Percentiles rank a stretch among this genome's conserved stretches.
Conservation (phyloP, 306 rosid genomes). For the Leucaena leucocephala region DNA sequence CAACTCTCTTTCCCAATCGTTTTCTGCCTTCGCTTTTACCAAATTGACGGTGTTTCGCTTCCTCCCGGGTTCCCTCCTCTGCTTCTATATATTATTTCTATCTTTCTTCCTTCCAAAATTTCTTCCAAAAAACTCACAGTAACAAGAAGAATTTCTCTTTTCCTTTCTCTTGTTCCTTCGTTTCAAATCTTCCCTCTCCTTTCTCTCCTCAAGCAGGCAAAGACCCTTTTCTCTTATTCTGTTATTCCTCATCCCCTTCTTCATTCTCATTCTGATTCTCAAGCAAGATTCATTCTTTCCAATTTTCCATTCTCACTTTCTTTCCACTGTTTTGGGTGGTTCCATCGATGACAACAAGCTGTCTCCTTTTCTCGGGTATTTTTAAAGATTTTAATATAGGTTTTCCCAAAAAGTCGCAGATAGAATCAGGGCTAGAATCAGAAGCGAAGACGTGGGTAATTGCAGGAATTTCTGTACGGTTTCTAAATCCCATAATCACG, state of each 20-base stretch:
- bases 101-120: slow-evolving; percentile 23
- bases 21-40: slow-evolving; percentile 37
- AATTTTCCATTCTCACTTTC: slow-evolving; percentile 32
- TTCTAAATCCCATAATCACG: slow-evolving; percentile 74
- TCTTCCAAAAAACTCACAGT: neutral
- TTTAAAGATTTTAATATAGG: slow-evolving; percentile 56
- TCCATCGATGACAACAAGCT: neutral
- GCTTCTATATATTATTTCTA: slow-evolving; percentile 34
- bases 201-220: slow-evolving; percentile 32
- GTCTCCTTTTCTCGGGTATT: neutral
- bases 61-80: neutral
- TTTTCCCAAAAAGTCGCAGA: slow-evolving; percentile 73
- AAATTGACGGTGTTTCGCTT: slow-evolving; percentile 30
- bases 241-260: slow-evolving; percentile 52
- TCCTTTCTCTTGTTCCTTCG: slow-evolving; percentile 25
- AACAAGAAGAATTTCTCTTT: neutral
- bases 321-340: slow-evolving; percentile 10
- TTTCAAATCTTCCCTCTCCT: slow-evolving; percentile 40
- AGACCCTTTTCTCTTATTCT: slow-evolving; percentile 74
- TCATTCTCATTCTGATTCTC: slow-evolving; percentile 37
- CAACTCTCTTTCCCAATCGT: slow-evolving; percentile 35
- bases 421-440: slow-evolving; percentile 61
- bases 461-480: slow-evolving; percentile 65
- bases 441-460: slow-evolving; percentile 80
- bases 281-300: slow-evolving; percentile 40